Evolutionary conservation across 1,284 basidiomycete species (phyloP), one percentile per base, ranked within the genome.

Genomic region (Farysia itapuensis): DNA sequence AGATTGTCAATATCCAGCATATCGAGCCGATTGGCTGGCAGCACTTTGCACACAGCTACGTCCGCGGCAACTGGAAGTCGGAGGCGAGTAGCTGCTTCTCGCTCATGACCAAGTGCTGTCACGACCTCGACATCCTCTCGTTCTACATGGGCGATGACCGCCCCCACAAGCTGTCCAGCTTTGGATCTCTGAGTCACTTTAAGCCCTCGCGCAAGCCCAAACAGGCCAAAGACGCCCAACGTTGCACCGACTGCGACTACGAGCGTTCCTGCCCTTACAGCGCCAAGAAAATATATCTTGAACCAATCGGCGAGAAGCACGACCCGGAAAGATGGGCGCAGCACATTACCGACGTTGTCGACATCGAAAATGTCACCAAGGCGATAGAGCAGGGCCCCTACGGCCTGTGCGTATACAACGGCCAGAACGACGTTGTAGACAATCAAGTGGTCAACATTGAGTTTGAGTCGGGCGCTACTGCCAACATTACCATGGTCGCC

Each of bases 1-100:
- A 54, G 23, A 54, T 54, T 34, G 44, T 54, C 51, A 54, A 54
- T 38, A 54, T 54, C n/a, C 51, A 54, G 34, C 51, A 54, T 39
- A 54, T 54, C 24, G 51, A 54, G 20, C 51, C 51, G 16, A 45
- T 54, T 6, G 51, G 51, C 8, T 54, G 51, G 51, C 51, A 54
- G 41, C 51, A 54, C 40, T 54, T 54, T 43, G 51, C 51, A 21
- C 51, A 54, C 38, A 47, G 44, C 34, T 54, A 54, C 37, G 51
- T 54, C 33, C 44, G 51, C 5, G 51, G 51, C 40, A 54, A 54
- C 33, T 54, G 51, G 51, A 43, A 40, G 34, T 47, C 47, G 41
- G 51, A 54, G 34, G 51, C 44, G 19, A 54, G 39, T 24, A 47
- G 44, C 29, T 47, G 51, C 41, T 54, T 54, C 21, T 54, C 51